Base-by-base conservation (phyloP, 176 grass and related monocot species). In the Cenchrus americanus region DNA sequence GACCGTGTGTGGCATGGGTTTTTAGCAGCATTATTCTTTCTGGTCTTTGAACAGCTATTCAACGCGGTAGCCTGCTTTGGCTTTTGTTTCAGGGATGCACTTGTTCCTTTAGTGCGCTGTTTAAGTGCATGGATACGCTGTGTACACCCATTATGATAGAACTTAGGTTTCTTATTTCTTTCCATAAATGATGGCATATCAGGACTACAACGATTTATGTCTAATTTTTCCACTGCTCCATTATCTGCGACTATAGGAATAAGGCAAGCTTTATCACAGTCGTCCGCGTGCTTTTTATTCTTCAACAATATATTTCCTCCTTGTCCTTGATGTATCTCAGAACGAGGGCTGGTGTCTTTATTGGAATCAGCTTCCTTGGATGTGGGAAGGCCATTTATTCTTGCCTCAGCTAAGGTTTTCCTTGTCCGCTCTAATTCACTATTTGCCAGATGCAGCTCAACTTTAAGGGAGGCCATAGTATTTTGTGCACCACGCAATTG, bases 61-160 rank as follows among this genome's bases (percentile, higher is more conserved):
- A 51, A 32, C 49, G 78, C 10, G 14, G 53, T 83, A 55, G 75
- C 50, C 77, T 85, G 49, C 64, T 83, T 86, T 71, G 71, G 81
- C 59, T 82, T 92, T 88, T 81, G 57, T 78, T 67, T 77, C 75
- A 69, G 27, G 42, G 66, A 71, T 64, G 77, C 71, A 83, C 85
- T 84, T 43, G 79, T 67, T 74, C 43, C 58, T 55, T 76, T 62
- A 74, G 69, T 65, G 24, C 48, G 87, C 73, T 92, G 96, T 66
- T 90, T 85, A 77, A 98, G 65, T 83, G 96, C 96, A 46, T 54
- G 91, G 60, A 99, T 91, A 43, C 96, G 83, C 53, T 99, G 93
- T 54, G 91, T 99, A 80, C 87, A 94, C 14, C 96, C 89, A 74
- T 80, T 92, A 75, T 92, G 85, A 79, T 83, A 90, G 49, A 90